Evolutionary conservation across 345 rosid species (phyloP).

Genomic region (Litchi chinensis): DNA sequence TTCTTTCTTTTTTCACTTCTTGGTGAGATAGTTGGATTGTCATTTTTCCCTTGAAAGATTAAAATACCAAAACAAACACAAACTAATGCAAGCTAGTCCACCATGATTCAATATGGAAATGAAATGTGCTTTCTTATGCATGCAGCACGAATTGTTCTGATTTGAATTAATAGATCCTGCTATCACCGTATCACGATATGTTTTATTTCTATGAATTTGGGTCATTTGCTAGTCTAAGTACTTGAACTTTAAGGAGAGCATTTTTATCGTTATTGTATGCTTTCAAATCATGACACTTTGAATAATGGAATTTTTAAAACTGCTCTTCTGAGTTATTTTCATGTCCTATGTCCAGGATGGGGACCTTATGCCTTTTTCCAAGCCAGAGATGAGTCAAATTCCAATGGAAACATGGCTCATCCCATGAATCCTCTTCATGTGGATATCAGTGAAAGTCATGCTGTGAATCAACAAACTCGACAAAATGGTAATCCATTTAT

Average conservation of each 20-base stretch:
- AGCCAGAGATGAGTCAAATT: constrained; percentile 52
- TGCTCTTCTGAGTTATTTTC: background rate
- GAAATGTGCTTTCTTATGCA: background rate
- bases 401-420: constrained; percentile 16
- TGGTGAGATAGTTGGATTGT: too few relatives aligned
- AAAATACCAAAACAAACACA: too few relatives aligned
- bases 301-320: background rate
- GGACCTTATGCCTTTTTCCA: constrained; percentile 51
- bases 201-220: too few relatives aligned
- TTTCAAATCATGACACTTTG: too few relatives aligned
- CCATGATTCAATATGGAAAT: background rate
- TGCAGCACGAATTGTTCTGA: background rate
- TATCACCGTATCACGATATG: background rate
- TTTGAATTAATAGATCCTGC: too few relatives aligned
- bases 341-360: constrained; percentile 43
- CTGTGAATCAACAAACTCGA: background rate
- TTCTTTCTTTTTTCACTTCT: too few relatives aligned
- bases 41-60: too few relatives aligned
- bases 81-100: too few relatives aligned
- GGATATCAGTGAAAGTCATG: constrained; percentile 14
- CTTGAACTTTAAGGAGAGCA: too few relatives aligned
- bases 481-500: constrained; percentile 15
- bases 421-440: constrained; percentile 14
- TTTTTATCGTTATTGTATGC: background rate
- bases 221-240: too few relatives aligned